Base-by-base conservation (phyloP, 2,329 filamentous ascomycete genomes). In the Dryadomyces quercivorus region DNA sequence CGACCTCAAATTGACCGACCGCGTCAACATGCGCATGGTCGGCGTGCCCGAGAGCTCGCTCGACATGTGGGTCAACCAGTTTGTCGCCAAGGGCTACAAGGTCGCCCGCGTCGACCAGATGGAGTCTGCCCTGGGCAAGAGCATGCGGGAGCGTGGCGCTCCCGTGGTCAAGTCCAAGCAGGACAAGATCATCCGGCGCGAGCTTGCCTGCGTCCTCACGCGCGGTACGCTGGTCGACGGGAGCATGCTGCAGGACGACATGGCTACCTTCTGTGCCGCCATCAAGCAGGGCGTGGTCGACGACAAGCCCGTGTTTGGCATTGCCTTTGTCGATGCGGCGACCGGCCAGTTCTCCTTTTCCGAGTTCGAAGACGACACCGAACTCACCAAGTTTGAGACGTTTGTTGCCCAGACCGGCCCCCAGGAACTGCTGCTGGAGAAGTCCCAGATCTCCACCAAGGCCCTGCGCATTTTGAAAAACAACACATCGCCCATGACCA, bases 1-100 rank as follows among this genome's bases (percentile, higher is more conserved):
- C 63, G 93, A 98, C 67, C 78, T 98, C 55, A 98, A 98, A 72
- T 84, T 98, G 66, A 98, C 93, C 0, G 93, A 98, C 63, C 82
- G 93, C 54, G 93, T 98, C 67, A 98, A 98, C 67, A 98, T 98
- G 93, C 87, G 92, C 61, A 98, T 98, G 93, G 93, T 97, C 2
- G 93, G 93, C 58, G 93, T 98, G 0, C 93, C 93, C 0, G 93
- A 98, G 68, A 87, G 89, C 64, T 95, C 90, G 13, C 75, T 98
- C n/a, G 88, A 93, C 63, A 84, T 93, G 67, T 98, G 93, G 93
- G 90, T 93, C 55, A 95, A 94, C 63, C 93, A 98, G 64, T 98
- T 98, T 63, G 91, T 98, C 44, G 93, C 92, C 56, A 97, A 97
- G 68, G 93, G 94, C 38, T 95, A 84, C 80, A 98, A 98, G 70